Conservation (phyloP, 1,139 yeast species). For the Diutina sp. region DNA sequence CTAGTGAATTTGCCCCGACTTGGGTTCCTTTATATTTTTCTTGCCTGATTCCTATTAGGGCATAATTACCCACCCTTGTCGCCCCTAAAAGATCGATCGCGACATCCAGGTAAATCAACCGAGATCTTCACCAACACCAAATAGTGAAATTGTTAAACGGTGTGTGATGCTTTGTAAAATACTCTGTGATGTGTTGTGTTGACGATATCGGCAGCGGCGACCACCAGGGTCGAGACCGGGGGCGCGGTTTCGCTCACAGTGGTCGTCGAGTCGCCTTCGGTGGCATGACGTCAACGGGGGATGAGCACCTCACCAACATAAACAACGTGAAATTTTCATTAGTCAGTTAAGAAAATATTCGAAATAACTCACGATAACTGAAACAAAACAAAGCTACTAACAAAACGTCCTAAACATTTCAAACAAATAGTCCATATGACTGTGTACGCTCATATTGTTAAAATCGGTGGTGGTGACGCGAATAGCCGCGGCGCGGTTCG, state of each 20-base stretch:
- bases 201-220: neutral
- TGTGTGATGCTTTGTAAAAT: too few species aligned
- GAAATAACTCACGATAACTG: too few species aligned
- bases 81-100: neutral
- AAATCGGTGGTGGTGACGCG: too few species aligned
- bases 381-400: too few species aligned
- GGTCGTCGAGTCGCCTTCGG: neutral
- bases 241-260: too few species aligned
- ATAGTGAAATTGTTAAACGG: too few species aligned
- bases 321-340: neutral
- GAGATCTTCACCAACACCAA: neutral
- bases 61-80: too few species aligned
- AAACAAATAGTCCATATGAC: too few species aligned
- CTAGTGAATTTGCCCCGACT: neutral
- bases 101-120: neutral
- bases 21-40: neutral
- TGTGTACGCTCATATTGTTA: too few species aligned
- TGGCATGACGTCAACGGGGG: neutral
- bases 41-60: neutral
- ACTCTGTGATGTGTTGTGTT: neutral
- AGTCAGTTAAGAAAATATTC: too few species aligned
- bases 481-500: too few species aligned
- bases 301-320: neutral
- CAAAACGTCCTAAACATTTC: too few species aligned
- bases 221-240: neutral